Evolutionary conservation across 139 green algal genomes (phyloP), one percentile per base, ranked within the genome.

Genomic region (Chlorella sp.): DNA sequence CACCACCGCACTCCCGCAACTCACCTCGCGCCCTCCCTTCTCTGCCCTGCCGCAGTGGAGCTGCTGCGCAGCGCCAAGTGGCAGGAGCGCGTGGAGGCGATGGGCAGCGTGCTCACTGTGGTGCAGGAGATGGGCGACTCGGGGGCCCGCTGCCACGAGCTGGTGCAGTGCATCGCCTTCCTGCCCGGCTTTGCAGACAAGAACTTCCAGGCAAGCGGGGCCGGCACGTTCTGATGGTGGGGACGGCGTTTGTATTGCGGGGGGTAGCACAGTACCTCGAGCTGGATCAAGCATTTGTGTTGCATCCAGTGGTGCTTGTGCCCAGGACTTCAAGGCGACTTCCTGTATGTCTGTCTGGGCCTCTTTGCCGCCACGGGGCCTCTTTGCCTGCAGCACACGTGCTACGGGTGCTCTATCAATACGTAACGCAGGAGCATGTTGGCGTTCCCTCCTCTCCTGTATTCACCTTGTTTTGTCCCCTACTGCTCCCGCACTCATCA

Each of bases 161-260:
- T 99, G 28, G 85, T 96, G 37, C 94, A 97, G 78, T 93, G 90
- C 75, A 80, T 98, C 76, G 92, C 93, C 11, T 89, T 94, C 64
- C 37, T 98, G 69, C 97, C 96, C 3, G 95, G 98, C 80, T 99
- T 96, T 95, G 89, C 53, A 9, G 98, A 99, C 86, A 99, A 99
- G 91, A 99, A 99, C 90, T 98, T 99, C 91, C 98, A 99, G 96
- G 97, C 34, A 48, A 3, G 64, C 64, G 5, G 64, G 64, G 64
- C 21, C 11, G 21, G 64, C 64, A 28, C 2, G 64, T 71, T 18
- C 60, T 14, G 60, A 68, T 68, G 7, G 21, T 18, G 11, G 22
- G 64, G 64, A 30, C 11, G 21, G 64, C 64, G 24, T 57, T 57
- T 57, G 5, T 9, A 57, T 26, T 26, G 37, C 34, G 39, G n/a